Percentiles rank a stretch among this genome's conserved stretches.
Conservation (phyloP, 371 early-diverging fungal species). For the Batkoa obscura region DNA sequence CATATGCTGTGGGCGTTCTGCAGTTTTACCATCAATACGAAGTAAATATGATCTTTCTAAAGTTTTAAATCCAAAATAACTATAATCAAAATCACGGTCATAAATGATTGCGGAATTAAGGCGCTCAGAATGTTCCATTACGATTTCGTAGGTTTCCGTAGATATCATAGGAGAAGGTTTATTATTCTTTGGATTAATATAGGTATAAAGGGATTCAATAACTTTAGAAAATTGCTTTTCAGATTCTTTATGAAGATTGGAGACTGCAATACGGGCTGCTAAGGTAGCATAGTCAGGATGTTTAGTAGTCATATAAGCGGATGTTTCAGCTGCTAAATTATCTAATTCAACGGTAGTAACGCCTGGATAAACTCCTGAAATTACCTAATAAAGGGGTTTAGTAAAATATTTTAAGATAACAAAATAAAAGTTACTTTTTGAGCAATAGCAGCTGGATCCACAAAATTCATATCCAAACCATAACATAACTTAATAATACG, state of each 20-base stretch:
- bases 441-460: slow-evolving; percentile 80
- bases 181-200: slow-evolving; percentile 75
- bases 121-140: slow-evolving; percentile 54
- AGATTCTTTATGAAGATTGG: slow-evolving; percentile 94
- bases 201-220: slow-evolving; percentile 64
- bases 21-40: slow-evolving; percentile 56
- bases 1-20: slow-evolving; percentile 98
- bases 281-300: slow-evolving; percentile 96
- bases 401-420: neutral
- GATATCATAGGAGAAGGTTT: slow-evolving; percentile 75
- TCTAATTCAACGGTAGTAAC: slow-evolving; percentile 92
- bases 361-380: slow-evolving; percentile 82
- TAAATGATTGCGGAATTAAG: slow-evolving; percentile 86
- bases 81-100: slow-evolving; percentile 91
- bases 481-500: slow-evolving; percentile 74
- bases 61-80: slow-evolving; percentile 98
- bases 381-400: neutral
- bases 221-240: slow-evolving; percentile 79
- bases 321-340: slow-evolving; percentile 92
- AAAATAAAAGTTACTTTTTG: slow-evolving; percentile 53
- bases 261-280: slow-evolving; percentile 92
- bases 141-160: slow-evolving; percentile 42
- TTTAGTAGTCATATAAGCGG: slow-evolving; percentile 89
- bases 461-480: slow-evolving; percentile 76
- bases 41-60: slow-evolving; percentile 92